These are phyloP conservation scores for Phytophthora pluvialis DNA, from an alignment of 352 stramenopile species.

Conservation along the genomic window DNA sequence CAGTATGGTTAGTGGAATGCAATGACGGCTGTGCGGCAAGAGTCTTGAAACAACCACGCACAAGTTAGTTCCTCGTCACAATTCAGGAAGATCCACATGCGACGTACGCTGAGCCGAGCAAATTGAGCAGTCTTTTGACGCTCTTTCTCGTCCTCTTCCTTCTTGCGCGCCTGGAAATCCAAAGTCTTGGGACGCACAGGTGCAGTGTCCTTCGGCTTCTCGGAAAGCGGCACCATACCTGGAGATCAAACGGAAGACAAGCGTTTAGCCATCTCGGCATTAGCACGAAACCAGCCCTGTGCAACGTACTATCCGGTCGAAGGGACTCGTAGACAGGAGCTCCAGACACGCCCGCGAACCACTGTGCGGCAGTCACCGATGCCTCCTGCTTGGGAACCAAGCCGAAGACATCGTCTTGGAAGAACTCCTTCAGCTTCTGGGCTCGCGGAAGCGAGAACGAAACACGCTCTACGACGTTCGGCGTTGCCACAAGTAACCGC, in stretches of 20 bases:
- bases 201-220: constrained; percentile 51
- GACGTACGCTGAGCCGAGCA: constrained; percentile 70
- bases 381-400: constrained; percentile 41
- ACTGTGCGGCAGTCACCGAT: constrained; percentile 45
- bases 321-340: constrained; percentile 62
- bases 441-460: constrained; percentile 75
- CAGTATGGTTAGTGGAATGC: constrained; percentile 53
- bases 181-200: constrained; percentile 62
- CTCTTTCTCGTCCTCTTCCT: constrained; percentile 71
- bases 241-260: constrained; percentile 11
- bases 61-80: constrained; percentile 6
- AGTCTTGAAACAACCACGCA: constrained; percentile 34
- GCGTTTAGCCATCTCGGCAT: neutral
- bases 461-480: constrained; percentile 54
- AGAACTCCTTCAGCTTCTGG: constrained; percentile 72
- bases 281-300: neutral
- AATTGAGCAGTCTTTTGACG: constrained; percentile 67
- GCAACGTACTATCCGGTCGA: constrained; percentile 47
- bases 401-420: constrained; percentile 83
- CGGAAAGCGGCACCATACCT: constrained; percentile 70
- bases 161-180: constrained; percentile 67
- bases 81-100: neutral
- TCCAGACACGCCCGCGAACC: constrained; percentile 60
- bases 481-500: constrained; percentile 66
- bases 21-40: constrained; percentile 77